These are phyloP conservation scores for Pittosporum tobira DNA, from an alignment of 129 eudicot genomes.

Conservation along the genomic window DNA sequence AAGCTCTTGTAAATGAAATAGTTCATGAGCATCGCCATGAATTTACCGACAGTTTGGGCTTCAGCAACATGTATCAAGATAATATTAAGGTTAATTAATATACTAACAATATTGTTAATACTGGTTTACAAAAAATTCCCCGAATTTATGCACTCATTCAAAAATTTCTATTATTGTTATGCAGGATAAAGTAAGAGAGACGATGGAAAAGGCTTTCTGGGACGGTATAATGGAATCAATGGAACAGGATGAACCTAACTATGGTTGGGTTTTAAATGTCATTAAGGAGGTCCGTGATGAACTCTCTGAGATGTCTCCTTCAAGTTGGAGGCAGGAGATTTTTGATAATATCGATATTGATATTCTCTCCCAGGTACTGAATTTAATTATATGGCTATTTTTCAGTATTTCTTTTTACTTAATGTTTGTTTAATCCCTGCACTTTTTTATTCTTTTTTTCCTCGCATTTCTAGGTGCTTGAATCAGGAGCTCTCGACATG, in stretches of 20 bases:
- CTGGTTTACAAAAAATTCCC: too few species aligned
- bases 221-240: slow-evolving; percentile 55
- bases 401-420: background rate
- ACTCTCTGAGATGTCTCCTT: slow-evolving; percentile 75
- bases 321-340: slow-evolving; percentile 74
- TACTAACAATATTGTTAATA: too few species aligned
- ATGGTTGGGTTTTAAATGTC: slow-evolving; percentile 47
- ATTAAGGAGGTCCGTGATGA: slow-evolving; percentile 83
- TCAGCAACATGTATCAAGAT: slow-evolving; percentile 25
- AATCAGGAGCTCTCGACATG: slow-evolving; percentile 58
- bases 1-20: slow-evolving; percentile 62
- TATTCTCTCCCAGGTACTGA: slow-evolving; percentile 60
- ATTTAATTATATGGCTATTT: background rate
- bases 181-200: slow-evolving; percentile 21
- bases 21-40: slow-evolving; percentile 60
- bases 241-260: slow-evolving; percentile 46
- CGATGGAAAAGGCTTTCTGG: slow-evolving; percentile 85
- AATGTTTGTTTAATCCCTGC: background rate
- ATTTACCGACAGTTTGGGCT: slow-evolving; percentile 24
- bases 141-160: too few species aligned
- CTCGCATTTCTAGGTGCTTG: slow-evolving; percentile 40
- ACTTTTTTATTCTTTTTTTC: background rate
- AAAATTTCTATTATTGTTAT: background rate
- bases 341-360: slow-evolving; percentile 58
- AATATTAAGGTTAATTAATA: slow-evolving; percentile 35